These are phyloP conservation scores for Rubia peregrina DNA, from an alignment of 305 asterid species.

Conservation along the genomic window DNA sequence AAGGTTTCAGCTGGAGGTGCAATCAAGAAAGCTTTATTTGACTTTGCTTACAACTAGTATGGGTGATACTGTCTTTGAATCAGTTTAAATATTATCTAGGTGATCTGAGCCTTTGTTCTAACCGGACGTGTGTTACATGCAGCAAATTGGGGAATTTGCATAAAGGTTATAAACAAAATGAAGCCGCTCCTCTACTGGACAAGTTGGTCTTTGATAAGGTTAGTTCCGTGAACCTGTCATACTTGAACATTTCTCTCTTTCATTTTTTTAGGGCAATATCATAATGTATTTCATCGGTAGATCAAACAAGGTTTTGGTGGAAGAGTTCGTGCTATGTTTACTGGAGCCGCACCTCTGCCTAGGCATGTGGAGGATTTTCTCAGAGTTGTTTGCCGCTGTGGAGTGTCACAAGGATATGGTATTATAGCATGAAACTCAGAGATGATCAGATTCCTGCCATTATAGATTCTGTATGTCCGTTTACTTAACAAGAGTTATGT, in stretches of 20 bases:
- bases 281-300: conserved; percentile 26
- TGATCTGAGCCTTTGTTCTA: background rate
- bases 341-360: conserved; percentile 96
- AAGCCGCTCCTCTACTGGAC: conserved; percentile 82
- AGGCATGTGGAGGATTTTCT: conserved; percentile 84
- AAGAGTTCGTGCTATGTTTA: conserved; percentile 74
- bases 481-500: background rate
- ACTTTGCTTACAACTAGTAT: conserved; percentile 72
- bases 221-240: conserved; percentile 8
- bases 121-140: conserved; percentile 12
- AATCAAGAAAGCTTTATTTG: conserved; percentile 61
- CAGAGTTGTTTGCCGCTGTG: conserved; percentile 75
- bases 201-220: conserved; percentile 80
- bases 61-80: conserved; percentile 15
- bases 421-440: background rate
- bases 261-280: background rate
- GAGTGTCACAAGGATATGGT: conserved; percentile 88
- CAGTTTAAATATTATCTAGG: background rate
- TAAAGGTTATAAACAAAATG: conserved; percentile 75
- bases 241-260: background rate
- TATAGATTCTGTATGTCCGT: background rate
- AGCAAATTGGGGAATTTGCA: conserved; percentile 81
- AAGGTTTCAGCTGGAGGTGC: conserved; percentile 67
- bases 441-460: background rate
- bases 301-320: conserved; percentile 90